Evolutionary conservation across 139 green algal species (phyloP).

Genomic region (Tetraselmis striata): DNA sequence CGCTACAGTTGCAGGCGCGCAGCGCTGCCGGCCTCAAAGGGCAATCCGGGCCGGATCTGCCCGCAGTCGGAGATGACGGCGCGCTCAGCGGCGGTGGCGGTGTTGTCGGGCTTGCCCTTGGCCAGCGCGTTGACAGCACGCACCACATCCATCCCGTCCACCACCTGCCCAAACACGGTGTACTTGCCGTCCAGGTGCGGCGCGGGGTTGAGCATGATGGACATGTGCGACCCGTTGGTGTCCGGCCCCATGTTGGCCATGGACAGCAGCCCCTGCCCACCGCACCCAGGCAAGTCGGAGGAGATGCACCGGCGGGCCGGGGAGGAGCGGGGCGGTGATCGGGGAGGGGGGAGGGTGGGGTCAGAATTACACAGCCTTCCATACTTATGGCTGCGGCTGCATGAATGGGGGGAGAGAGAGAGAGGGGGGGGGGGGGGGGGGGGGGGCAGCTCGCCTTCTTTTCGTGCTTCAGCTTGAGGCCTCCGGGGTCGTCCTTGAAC

Average conservation of each 20-base stretch:
- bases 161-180: constrained; percentile 63
- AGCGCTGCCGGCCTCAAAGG: background rate
- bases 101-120: constrained; percentile 35
- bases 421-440: no score
- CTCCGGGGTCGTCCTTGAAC: constrained; percentile 37
- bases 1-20: background rate
- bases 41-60: constrained; percentile 13
- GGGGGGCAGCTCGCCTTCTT: constrained; percentile 25
- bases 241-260: constrained; percentile 61
- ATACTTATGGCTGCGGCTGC: background rate
- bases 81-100: constrained; percentile 19
- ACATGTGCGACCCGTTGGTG: constrained; percentile 64
- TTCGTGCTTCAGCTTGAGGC: constrained; percentile 64
- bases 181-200: constrained; percentile 55
- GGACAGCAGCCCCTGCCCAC: constrained; percentile 45
- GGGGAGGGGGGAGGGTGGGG: no score
- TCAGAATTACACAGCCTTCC: background rate
- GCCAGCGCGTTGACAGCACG: constrained; percentile 30
- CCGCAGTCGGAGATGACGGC: constrained; percentile 29
- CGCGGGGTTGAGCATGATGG: constrained; percentile 65
- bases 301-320: background rate
- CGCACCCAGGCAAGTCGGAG: background rate
- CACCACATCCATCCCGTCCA: constrained; percentile 30
- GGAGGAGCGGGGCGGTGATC: background rate
- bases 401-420: no score